Conservation (phyloP, 225 moss, liverwort and hornwort species). For the Rhytidiadelphus loreus region DNA sequence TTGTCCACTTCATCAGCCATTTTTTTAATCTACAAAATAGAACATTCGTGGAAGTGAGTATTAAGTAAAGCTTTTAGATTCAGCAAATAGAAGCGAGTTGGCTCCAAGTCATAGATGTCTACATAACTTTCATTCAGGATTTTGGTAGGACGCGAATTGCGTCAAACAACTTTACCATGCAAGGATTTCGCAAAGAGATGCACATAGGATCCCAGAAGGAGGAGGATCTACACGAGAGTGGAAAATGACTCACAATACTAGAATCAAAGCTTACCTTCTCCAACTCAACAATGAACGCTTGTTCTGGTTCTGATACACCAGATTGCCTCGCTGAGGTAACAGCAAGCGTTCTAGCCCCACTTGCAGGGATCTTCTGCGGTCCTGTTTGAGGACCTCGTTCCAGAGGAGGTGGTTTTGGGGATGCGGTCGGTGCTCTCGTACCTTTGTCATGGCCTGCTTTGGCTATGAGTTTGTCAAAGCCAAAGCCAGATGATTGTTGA, state of each 20-base stretch:
- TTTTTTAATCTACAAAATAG: conserved; percentile 49
- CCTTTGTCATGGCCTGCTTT: conserved; percentile 30
- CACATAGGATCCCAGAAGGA: background rate
- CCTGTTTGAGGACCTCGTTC: conserved; percentile 35
- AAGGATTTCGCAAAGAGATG: background rate
- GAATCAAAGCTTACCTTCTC: conserved; percentile 45
- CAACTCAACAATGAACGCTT: conserved; percentile 67
- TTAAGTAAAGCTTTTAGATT: background rate
- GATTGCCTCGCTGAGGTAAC: conserved; percentile 27
- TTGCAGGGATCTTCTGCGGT: conserved; percentile 17
- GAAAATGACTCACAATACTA: background rate
- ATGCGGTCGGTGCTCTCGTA: conserved; percentile 9
- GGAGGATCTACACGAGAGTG: background rate
- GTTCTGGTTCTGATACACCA: conserved; percentile 75
- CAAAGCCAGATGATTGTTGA: conserved; percentile 12
- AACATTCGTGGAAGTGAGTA: background rate
- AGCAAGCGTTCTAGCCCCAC: conserved; percentile 24
- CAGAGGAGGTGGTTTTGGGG: conserved; percentile 4
- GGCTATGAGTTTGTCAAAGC: background rate
- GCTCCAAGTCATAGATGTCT: background rate
- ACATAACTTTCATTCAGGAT: background rate
- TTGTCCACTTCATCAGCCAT: conserved; percentile 79
- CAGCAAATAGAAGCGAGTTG: background rate
- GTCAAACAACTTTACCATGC: background rate
- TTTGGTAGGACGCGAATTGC: background rate